phyloP scores from a whole-genome alignment of 2,329 filamentous ascomycete genomes.

The Sporothrix protearum region DNA sequence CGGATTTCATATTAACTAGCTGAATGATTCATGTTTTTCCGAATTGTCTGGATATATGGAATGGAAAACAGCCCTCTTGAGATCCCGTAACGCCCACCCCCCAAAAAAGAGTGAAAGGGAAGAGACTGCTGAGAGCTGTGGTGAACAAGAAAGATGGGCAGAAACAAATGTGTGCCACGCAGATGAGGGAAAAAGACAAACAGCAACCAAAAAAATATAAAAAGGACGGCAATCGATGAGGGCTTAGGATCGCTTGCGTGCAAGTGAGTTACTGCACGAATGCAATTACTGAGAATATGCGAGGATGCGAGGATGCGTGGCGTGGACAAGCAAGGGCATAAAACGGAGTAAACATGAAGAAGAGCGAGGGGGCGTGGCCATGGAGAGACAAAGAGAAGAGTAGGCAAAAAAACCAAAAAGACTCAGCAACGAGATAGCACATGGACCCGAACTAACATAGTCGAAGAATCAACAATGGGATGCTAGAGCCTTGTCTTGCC shows the following conservation, averaged over 20 bases:
- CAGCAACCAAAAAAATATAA: background rate
- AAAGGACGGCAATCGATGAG: background rate
- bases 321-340: background rate
- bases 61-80: constrained; percentile 21
- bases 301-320: background rate
- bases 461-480: background rate
- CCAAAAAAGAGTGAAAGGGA: background rate
- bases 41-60: constrained; percentile 27
- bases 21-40: constrained; percentile 16
- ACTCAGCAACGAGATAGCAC: background rate
- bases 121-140: background rate
- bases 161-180: background rate
- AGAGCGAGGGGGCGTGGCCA: background rate
- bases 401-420: background rate
- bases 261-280: background rate
- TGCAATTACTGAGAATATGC: background rate
- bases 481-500: background rate
- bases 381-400: background rate
- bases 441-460: background rate
- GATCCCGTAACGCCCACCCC: constrained; percentile 18
- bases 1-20: background rate
- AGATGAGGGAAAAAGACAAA: background rate
- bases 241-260: background rate
- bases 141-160: background rate
- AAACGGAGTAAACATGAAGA: background rate